Percentiles rank a stretch among this genome's conserved stretches.
Conservation (phyloP, 2,329 filamentous ascomycete species). For the Dryadomyces quercus-mongolicae region DNA sequence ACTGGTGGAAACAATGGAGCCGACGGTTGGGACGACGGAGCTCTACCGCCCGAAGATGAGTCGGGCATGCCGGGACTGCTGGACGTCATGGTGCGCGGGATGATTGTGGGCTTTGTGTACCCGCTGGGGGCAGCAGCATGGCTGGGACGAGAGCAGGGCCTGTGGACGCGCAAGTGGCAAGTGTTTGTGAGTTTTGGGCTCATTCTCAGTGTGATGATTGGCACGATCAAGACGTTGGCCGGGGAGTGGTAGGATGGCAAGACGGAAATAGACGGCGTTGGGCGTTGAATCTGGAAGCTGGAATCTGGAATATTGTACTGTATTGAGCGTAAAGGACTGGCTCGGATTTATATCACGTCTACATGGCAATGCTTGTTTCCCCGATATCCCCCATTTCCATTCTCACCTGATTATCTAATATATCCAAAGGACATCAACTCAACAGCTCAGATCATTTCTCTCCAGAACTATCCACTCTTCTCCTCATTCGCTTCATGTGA, state of each 20-base stretch:
- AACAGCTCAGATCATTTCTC: too few species aligned
- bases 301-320: too few species aligned
- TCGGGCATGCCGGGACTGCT: constrained; percentile 43
- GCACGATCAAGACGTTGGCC: constrained; percentile 44
- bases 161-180: constrained; percentile 75
- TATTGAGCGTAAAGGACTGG: too few species aligned
- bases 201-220: constrained; percentile 65
- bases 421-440: too few species aligned
- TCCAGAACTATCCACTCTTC: too few species aligned
- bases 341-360: too few species aligned
- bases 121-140: constrained; percentile 77
- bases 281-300: background rate
- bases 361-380: too few species aligned
- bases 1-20: constrained; percentile 15
- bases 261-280: too few species aligned
- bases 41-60: constrained; percentile 30
- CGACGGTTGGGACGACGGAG: constrained; percentile 14
- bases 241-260: constrained; percentile 16
- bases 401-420: too few species aligned
- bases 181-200: constrained; percentile 81
- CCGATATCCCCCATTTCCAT: too few species aligned
- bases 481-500: too few species aligned
- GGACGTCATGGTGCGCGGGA: constrained; percentile 79
- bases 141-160: constrained; percentile 74
- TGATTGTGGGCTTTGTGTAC: constrained; percentile 90